phyloP scores from a whole-genome alignment of 495 filamentous ascomycete species.

The Podospora didyma region DNA sequence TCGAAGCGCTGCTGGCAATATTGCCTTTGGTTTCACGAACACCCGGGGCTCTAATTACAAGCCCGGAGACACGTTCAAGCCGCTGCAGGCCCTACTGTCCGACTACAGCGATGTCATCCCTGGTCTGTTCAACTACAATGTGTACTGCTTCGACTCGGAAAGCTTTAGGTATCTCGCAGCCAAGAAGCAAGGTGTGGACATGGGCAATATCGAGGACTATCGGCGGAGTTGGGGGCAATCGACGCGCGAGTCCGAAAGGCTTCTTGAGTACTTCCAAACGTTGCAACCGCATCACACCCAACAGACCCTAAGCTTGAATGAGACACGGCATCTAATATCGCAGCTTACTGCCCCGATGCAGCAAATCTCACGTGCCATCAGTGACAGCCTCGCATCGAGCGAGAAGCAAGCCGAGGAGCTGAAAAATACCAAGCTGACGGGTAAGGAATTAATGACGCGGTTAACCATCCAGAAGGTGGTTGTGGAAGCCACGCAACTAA shows the following conservation, averaged over 20 bases:
- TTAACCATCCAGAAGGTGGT: slow-evolving; percentile 1
- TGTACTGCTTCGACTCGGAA: slow-evolving; percentile 46
- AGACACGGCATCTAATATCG: slow-evolving; percentile 30
- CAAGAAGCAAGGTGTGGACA: slow-evolving; percentile 25
- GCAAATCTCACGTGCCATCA: slow-evolving; percentile 31
- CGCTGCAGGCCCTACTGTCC: slow-evolving; percentile 27
- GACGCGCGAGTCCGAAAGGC: slow-evolving; percentile 23
- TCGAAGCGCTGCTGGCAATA: slow-evolving; percentile 28
- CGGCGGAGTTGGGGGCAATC: slow-evolving; percentile 36
- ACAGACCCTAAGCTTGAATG: slow-evolving; percentile 37
- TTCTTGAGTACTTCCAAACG: slow-evolving; percentile 25
- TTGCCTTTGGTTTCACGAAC: slow-evolving; percentile 45
- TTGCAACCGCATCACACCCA: slow-evolving; percentile 29
- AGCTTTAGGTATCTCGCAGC: slow-evolving; percentile 44
- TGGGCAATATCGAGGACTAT: slow-evolving; percentile 31
- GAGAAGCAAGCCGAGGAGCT: slow-evolving; percentile 23
- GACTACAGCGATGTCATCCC: slow-evolving; percentile 24
- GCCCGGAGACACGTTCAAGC: slow-evolving; percentile 38
- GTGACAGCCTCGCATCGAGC: slow-evolving; percentile 25
- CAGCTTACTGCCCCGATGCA: slow-evolving; percentile 37
- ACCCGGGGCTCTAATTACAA: slow-evolving; percentile 38
- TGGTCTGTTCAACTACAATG: slow-evolving; percentile 5
- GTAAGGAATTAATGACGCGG: slow-evolving; percentile 16
- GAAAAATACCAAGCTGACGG: slow-evolving; percentile 15
- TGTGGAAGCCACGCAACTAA: no score